phyloP scores from a whole-genome alignment of 768 basidiomycete species.

The Boletus rufocinnamomeus region DNA sequence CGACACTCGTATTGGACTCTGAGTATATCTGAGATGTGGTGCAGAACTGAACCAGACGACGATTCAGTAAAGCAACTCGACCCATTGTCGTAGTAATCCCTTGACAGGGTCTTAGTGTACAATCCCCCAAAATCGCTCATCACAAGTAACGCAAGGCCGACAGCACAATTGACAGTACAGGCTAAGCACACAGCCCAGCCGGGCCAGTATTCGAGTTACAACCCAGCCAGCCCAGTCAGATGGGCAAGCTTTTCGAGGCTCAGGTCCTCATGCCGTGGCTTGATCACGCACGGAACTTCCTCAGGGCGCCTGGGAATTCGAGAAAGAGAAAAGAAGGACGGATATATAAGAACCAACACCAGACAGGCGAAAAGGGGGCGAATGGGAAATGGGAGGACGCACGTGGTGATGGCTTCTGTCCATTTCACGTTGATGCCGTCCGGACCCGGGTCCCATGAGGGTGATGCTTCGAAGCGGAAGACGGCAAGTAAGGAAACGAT shows the following conservation, averaged over 20 bases:
- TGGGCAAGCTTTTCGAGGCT: conserved; percentile 16
- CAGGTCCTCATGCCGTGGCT: conserved; percentile 6
- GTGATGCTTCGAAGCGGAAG: conserved; percentile 16
- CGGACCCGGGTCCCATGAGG: conserved; percentile 21
- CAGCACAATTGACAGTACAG: neutral
- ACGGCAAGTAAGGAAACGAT: conserved; percentile 25
- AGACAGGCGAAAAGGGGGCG: neutral
- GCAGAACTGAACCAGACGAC: too few relatives aligned
- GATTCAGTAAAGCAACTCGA: neutral
- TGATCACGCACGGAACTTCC: conserved; percentile 11
- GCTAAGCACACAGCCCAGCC: neutral
- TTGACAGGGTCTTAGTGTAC: neutral
- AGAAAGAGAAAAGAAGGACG: neutral
- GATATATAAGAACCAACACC: neutral
- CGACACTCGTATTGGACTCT: conserved; percentile 8
- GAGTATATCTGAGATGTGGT: neutral
- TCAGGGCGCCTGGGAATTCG: conserved; percentile 16
- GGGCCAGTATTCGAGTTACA: neutral
- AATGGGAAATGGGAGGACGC: conserved; percentile 1
- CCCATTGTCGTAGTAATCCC: neutral
- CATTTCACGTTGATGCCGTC: conserved; percentile 24
- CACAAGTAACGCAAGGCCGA: neutral
- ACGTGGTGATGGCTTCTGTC: conserved; percentile 26
- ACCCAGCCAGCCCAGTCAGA: conserved; percentile 9
- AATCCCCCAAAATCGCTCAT: neutral